Conservation (phyloP, 345 rosid species). For the Ceriops zippeliana region DNA sequence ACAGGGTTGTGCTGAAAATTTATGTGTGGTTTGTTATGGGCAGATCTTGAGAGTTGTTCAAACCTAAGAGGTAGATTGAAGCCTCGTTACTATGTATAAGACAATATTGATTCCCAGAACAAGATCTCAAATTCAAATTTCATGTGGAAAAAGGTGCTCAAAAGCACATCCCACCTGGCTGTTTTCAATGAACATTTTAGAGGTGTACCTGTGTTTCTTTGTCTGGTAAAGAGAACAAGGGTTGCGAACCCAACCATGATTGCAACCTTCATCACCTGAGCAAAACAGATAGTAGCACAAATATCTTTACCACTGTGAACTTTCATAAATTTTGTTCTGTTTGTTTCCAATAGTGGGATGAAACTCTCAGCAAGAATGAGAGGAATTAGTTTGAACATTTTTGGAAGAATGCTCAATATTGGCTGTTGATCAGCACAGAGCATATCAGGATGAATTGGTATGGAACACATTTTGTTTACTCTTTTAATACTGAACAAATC, state of each 20-base stretch:
- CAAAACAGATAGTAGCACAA: background rate
- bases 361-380: no score
- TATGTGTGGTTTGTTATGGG: background rate
- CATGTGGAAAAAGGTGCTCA: no score
- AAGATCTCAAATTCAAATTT: background rate
- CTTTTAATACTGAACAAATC: no score
- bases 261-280: slow-evolving; percentile 40
- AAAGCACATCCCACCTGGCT: no score
- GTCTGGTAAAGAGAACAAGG: slow-evolving; percentile 56
- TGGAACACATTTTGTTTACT: no score
- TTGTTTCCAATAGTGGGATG: no score
- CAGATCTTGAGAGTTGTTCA: background rate
- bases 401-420: no score
- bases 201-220: slow-evolving; percentile 39
- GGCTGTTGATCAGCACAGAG: no score
- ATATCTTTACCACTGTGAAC: background rate
- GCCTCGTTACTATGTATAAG: no score
- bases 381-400: no score
- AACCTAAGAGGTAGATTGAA: no score
- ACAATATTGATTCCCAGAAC: no score
- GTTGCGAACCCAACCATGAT: slow-evolving; percentile 62
- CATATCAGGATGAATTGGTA: background rate
- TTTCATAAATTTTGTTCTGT: background rate
- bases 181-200: background rate
- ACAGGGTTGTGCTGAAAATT: background rate